Evolutionary conservation across 202 grass and related monocot species (phyloP).

Genomic region (Brachypodium distachyon): DNA sequence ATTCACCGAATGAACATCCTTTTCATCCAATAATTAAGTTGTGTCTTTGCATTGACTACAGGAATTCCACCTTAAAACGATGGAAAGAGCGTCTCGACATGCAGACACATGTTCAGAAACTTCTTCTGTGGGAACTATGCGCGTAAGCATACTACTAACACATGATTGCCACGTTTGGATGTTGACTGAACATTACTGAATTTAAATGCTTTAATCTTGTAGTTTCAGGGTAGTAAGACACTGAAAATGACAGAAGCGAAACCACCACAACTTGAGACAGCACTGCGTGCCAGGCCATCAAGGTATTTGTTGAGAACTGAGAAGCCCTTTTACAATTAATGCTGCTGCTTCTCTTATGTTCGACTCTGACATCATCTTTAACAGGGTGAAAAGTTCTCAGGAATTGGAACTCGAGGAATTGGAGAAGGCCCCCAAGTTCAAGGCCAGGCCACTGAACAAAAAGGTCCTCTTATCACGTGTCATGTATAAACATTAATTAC

Average conservation of each 20-base stretch:
- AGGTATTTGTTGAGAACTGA: slow-evolving; percentile 33
- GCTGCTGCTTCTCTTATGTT: not conserved
- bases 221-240: slow-evolving; percentile 48
- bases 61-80: slow-evolving; percentile 88
- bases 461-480: slow-evolving; percentile 36
- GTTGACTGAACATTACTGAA: slow-evolving; percentile 9
- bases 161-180: not conserved
- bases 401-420: slow-evolving; percentile 87
- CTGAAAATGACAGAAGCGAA: slow-evolving; percentile 47
- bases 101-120: slow-evolving; percentile 47
- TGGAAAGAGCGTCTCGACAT: slow-evolving; percentile 64
- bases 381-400: slow-evolving; percentile 81
- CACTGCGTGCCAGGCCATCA: slow-evolving; percentile 60
- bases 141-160: slow-evolving; percentile 24
- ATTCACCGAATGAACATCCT: not conserved
- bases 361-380: slow-evolving; percentile 1
- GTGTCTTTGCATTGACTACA: slow-evolving; percentile 17
- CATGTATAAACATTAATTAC: not conserved
- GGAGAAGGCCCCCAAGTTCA: slow-evolving; percentile 83
- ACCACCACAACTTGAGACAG: slow-evolving; percentile 74
- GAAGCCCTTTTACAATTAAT: not conserved
- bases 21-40: not conserved
- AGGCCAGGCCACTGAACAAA: slow-evolving; percentile 80
- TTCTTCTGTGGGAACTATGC: slow-evolving; percentile 44
- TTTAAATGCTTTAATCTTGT: slow-evolving; percentile 24